These are phyloP conservation scores for Salix viminalis DNA, from an alignment of 345 rosid genomes.

Conservation along the genomic window DNA sequence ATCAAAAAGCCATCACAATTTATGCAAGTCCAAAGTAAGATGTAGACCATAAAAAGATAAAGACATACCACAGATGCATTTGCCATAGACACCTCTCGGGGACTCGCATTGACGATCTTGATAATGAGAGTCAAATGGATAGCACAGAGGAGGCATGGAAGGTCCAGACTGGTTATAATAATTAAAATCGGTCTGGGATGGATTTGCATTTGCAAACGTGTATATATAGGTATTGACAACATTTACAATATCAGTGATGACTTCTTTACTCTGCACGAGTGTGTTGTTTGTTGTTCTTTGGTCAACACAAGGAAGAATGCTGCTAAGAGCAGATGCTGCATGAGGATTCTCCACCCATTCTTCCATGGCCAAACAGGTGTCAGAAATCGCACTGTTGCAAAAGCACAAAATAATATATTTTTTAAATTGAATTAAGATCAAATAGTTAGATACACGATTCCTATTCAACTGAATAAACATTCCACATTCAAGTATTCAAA, in stretches of 20 bases:
- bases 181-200: conserved; percentile 41
- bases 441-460: not conserved
- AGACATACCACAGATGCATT: conserved; percentile 74
- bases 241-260: conserved; percentile 67
- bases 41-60: not conserved
- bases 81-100: conserved; percentile 60
- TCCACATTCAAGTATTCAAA: not conserved
- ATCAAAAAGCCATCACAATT: not conserved
- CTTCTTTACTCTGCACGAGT: conserved; percentile 84
- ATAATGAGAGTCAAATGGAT: conserved; percentile 59
- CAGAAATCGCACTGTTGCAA: conserved; percentile 63
- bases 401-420: conserved; percentile 3
- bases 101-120: conserved; percentile 56
- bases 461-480: not conserved
- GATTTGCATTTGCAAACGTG: conserved; percentile 71
- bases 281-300: conserved; percentile 80
- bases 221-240: conserved; percentile 80
- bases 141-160: conserved; percentile 81
- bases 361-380: conserved; percentile 87
- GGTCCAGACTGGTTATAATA: conserved; percentile 91
- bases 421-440: not conserved
- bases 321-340: conserved; percentile 80
- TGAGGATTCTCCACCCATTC: conserved; percentile 93
- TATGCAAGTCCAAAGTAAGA: not conserved
- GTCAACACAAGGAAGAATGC: conserved; percentile 95